Percentiles rank a stretch among this genome's conserved stretches.
Evolutionary conservation across 371 early-diverging fungal species (phyloP).

Genomic region (Encephalitozoon intestinalis): DNA sequence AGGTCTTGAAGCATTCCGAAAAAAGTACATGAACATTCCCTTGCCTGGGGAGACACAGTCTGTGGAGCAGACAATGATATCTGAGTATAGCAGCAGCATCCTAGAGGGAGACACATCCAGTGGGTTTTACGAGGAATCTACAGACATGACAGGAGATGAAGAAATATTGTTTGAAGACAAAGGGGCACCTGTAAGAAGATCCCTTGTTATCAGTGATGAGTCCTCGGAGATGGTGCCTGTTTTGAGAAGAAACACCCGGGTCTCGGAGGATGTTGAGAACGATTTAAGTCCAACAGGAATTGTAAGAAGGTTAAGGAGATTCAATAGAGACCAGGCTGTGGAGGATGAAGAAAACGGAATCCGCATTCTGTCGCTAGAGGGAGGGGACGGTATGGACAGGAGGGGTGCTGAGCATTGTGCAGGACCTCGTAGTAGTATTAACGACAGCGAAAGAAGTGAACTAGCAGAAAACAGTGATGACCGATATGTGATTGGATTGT

Average conservation of each 20-base stretch:
- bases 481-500: background rate
- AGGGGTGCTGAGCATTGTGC: too few species aligned
- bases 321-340: background rate
- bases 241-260: background rate
- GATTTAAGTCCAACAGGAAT: background rate
- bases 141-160: background rate
- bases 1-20: constrained; percentile 13
- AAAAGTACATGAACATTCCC: background rate
- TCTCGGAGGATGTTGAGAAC: background rate
- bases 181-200: background rate
- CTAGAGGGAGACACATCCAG: background rate
- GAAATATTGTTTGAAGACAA: background rate
- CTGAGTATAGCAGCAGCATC: background rate
- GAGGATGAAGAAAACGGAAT: background rate
- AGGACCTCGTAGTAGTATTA: background rate
- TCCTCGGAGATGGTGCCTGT: background rate
- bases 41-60: background rate
- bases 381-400: background rate
- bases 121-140: background rate
- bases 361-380: background rate
- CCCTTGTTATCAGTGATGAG: background rate
- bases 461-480: background rate
- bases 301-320: background rate
- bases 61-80: background rate
- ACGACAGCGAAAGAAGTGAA: too few species aligned